Evolutionary conservation across 208 protist species (phyloP).

Genomic region (Endotrypanum monterogeii): DNA sequence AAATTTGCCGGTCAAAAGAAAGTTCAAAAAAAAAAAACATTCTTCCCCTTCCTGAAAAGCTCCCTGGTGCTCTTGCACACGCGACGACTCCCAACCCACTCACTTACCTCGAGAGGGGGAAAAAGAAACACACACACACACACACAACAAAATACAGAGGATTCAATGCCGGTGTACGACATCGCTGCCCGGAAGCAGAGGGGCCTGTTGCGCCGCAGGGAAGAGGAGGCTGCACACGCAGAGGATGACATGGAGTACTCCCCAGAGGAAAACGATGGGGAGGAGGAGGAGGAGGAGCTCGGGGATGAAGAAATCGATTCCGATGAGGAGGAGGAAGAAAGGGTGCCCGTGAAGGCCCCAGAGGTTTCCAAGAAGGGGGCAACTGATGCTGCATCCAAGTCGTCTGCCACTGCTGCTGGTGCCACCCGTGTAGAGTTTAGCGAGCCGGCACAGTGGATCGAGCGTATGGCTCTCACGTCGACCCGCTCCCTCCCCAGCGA

Average conservation of each 20-base stretch:
- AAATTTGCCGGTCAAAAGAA: neutral
- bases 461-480: conserved; percentile 90
- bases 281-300: conserved; percentile 1
- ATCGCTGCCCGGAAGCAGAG: conserved; percentile 63
- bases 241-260: conserved; percentile 22
- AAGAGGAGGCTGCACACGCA: conserved; percentile 25
- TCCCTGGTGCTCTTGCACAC: neutral
- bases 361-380: conserved; percentile 2
- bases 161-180: conserved; percentile 66
- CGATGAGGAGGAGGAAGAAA: conserved; percentile 25
- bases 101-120: neutral
- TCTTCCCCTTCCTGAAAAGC: neutral
- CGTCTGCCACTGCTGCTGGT: conserved; percentile 7
- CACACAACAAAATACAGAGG: neutral
- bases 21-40: neutral
- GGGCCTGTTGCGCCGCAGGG: conserved; percentile 24
- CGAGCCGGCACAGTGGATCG: conserved; percentile 89
- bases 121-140: neutral
- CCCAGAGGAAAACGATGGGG: neutral
- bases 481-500: conserved; percentile 78
- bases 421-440: conserved; percentile 72
- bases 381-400: conserved; percentile 8
- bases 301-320: conserved; percentile 18
- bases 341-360: neutral
- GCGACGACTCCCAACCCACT: neutral